phyloP scores from a whole-genome alignment of 106 monocot species.

The Cymbidium sinense region DNA sequence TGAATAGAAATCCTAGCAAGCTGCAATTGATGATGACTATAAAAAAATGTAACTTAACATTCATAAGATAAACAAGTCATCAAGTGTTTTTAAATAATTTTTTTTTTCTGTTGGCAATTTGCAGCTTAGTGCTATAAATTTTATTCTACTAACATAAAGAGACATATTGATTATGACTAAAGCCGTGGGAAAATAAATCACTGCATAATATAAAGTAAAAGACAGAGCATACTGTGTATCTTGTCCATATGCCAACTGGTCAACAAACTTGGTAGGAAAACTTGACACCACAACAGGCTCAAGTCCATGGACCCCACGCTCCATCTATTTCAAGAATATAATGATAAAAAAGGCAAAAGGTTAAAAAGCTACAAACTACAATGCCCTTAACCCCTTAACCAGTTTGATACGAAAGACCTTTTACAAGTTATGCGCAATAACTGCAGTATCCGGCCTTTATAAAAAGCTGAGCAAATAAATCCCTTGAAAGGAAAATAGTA shows the following conservation, averaged over 20 bases:
- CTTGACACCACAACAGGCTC: conserved; percentile 40
- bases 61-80: no score
- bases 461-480: background rate
- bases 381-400: background rate
- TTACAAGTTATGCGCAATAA: background rate
- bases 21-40: no score
- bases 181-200: background rate
- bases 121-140: background rate
- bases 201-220: background rate
- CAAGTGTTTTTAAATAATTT: no score
- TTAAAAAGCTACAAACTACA: background rate
- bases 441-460: background rate
- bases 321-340: conserved; percentile 31
- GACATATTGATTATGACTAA: no score
- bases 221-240: conserved; percentile 41
- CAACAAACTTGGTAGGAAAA: conserved; percentile 55
- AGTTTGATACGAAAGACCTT: background rate
- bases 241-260: conserved; percentile 30
- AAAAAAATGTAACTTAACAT: no score
- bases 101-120: background rate
- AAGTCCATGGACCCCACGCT: conserved; percentile 53
- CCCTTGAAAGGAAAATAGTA: background rate
- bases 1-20: background rate
- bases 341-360: background rate
- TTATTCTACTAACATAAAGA: background rate